These are phyloP conservation scores for Atalantia buxifolia DNA, from an alignment of 345 rosid species.

Conservation along the genomic window DNA sequence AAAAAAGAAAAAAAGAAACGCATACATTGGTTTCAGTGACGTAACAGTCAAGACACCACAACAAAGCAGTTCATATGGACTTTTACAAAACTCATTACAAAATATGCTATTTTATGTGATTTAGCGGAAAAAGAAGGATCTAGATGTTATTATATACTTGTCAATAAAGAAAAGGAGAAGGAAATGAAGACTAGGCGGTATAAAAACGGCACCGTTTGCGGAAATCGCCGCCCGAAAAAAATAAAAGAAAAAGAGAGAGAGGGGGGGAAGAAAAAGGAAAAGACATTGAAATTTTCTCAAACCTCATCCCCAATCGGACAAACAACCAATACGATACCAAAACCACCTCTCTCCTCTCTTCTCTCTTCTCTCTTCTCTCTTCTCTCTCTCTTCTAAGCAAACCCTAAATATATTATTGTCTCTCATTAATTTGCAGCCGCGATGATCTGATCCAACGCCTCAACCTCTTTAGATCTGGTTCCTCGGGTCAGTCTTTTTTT, in stretches of 20 bases:
- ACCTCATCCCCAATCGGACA: constrained; percentile 29
- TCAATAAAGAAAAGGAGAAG: too few relatives aligned
- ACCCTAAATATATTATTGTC: constrained; percentile 25
- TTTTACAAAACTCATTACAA: background rate
- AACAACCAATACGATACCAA: constrained; percentile 8
- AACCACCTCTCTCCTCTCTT: background rate
- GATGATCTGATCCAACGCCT: constrained; percentile 22
- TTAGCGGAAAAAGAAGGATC: accelerated
- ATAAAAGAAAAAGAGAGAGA: background rate
- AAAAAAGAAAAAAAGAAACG: too few relatives aligned
- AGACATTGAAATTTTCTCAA: constrained; percentile 18
- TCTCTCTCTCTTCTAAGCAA: constrained; percentile 19
- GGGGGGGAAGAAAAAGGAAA: constrained; percentile 9
- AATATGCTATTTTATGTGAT: background rate
- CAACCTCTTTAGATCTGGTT: constrained; percentile 26
- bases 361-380: background rate
- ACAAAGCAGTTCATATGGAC: too few relatives aligned
- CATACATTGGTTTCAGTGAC: background rate
- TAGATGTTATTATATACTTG: background rate
- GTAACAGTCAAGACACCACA: too few relatives aligned
- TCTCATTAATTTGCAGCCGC: background rate
- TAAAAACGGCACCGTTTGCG: constrained; percentile 19
- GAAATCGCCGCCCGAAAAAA: constrained; percentile 20
- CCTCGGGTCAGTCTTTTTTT: constrained; percentile 13
- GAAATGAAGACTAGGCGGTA: background rate